A percentile compares a stretch with the other conserved stretches of the same genome.
Conservation (phyloP, 2,329 filamentous ascomycete genomes). For the Ascochyta fabae region DNA sequence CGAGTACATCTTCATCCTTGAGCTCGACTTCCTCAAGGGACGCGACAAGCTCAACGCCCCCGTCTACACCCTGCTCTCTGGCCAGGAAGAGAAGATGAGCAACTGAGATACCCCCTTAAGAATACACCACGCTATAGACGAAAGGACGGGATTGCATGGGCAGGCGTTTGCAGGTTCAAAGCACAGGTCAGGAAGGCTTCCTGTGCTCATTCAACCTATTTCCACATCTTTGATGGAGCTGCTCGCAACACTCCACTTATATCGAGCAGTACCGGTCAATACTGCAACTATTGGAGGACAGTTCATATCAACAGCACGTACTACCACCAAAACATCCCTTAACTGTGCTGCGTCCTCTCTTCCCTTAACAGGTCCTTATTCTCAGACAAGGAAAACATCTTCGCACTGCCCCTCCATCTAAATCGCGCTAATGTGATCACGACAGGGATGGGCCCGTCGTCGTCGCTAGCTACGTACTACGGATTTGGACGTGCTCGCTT, state of each 20-base stretch:
- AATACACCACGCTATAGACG: conserved; percentile 18
- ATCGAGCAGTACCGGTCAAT: neutral
- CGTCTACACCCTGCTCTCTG: conserved; percentile 80
- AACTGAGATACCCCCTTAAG: conserved; percentile 2
- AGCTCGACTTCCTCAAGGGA: conserved; percentile 91
- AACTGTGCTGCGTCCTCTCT: too few species aligned
- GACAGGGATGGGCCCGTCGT: conserved; percentile 1
- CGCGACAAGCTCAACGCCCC: conserved; percentile 86
- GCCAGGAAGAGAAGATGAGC: conserved; percentile 56
- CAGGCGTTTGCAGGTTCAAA: conserved; percentile 28
- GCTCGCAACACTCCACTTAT: neutral
- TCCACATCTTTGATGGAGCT: neutral
- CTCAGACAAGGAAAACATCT: neutral
- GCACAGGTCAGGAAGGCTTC: neutral
- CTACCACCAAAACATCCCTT: neutral
- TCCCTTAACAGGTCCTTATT: neutral
- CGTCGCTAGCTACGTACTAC: neutral
- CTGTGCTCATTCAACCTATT: conserved; percentile 15
- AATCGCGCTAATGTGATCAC: neutral
- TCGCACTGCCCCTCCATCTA: conserved; percentile 4
- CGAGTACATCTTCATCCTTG: conserved; percentile 93
- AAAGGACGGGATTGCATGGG: conserved; percentile 24
- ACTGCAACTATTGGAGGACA: neutral
- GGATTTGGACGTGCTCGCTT: too few species aligned
- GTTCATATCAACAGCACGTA: neutral